Conservation (phyloP, 805 yeast genomes). For the Schizosaccharomyces osmophilus region DNA sequence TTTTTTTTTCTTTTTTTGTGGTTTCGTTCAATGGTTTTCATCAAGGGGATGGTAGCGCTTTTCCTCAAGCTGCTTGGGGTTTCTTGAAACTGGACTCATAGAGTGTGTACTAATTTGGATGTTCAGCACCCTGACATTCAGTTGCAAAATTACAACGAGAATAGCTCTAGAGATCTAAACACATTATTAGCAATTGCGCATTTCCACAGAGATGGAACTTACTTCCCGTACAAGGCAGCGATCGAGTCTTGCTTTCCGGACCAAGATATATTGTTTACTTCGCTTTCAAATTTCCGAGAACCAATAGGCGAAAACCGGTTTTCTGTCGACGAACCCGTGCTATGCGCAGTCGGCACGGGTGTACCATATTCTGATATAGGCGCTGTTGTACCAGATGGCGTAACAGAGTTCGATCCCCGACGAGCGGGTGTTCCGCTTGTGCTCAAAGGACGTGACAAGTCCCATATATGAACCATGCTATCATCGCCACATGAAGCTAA, state of each 20-base stretch:
- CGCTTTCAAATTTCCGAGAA: slow-evolving; percentile 38
- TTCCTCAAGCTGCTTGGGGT: too few species aligned
- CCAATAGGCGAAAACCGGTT: slow-evolving; percentile 10
- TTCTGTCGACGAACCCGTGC: neutral
- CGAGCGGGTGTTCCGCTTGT: slow-evolving; percentile 3
- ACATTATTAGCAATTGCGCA: too few species aligned
- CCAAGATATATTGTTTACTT: slow-evolving; percentile 63
- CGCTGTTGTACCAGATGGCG: neutral
- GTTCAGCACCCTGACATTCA: too few species aligned
- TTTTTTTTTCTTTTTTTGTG: too few species aligned
- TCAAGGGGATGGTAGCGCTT: too few species aligned
- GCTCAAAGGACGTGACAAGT: slow-evolving; percentile 24
- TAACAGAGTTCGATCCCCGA: neutral
- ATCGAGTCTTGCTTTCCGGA: slow-evolving; percentile 51
- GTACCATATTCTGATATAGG: neutral
- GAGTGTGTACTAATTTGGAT: too few species aligned
- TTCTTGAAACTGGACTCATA: too few species aligned
- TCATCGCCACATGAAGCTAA: slow-evolving; percentile 50
- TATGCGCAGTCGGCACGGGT: neutral
- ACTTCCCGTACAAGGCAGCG: slow-evolving; percentile 46
- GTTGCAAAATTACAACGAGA: too few species aligned
- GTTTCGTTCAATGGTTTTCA: too few species aligned
- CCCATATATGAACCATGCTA: slow-evolving; percentile 40
- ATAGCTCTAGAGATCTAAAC: too few species aligned
- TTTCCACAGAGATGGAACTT: slow-evolving; percentile 10